phyloP scores from a whole-genome alignment of 495 filamentous ascomycete genomes.

The Darksidea phi region DNA sequence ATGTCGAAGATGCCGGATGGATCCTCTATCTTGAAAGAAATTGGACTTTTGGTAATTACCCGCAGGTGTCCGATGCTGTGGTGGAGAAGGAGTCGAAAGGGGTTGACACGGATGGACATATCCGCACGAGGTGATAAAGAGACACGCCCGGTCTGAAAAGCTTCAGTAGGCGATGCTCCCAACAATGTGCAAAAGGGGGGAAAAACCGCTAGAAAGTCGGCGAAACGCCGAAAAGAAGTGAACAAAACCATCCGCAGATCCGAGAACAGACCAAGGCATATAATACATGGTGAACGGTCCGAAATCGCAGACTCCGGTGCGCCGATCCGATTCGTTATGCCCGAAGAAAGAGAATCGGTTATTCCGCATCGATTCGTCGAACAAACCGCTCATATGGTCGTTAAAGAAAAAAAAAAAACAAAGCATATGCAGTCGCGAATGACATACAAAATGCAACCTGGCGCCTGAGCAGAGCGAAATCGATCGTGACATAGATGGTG shows the following conservation, averaged over 20 bases:
- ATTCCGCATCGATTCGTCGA: constrained; percentile 36
- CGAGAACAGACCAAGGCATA: constrained; percentile 30
- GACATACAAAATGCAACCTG: constrained; percentile 22
- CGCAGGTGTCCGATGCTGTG: constrained; percentile 25
- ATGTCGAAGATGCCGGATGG: background rate
- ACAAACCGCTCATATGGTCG: constrained; percentile 24
- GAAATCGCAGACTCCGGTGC: constrained; percentile 32
- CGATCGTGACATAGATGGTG: constrained; percentile 31
- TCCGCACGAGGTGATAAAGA: too few relatives aligned
- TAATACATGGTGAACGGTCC: constrained; percentile 34
- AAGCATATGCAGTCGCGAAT: constrained; percentile 29
- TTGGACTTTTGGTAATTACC: constrained; percentile 33
- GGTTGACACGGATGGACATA: too few relatives aligned
- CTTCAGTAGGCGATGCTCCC: background rate
- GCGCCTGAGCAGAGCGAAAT: constrained; percentile 33
- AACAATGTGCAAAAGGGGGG: constrained; percentile 11
- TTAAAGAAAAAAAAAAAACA: constrained; percentile 25
- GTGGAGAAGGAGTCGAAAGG: constrained; percentile 3
- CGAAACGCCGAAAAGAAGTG: constrained; percentile 10
- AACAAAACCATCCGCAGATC: constrained; percentile 24
- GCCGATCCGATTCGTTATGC: constrained; percentile 35
- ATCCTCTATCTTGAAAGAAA: constrained; percentile 31
- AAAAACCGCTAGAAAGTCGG: background rate
- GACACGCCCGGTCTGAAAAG: background rate
- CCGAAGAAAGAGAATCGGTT: constrained; percentile 34